Evolutionary conservation across 305 asterid genomes (phyloP).

Genomic region (Solanum chacoense): DNA sequence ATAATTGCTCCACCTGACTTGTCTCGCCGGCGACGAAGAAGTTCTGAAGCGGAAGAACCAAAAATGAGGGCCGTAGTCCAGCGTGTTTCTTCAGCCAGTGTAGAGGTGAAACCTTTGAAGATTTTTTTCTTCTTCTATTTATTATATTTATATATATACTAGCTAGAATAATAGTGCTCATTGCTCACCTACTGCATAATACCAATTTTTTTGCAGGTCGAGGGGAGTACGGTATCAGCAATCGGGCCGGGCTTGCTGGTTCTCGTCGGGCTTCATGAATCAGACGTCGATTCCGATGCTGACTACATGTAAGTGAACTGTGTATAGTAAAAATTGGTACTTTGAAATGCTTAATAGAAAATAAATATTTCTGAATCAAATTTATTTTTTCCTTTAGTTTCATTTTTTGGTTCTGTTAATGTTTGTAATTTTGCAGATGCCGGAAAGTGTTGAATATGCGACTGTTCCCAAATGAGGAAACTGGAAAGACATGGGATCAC

Average conservation of each 20-base stretch:
- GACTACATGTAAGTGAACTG: constrained; percentile 51
- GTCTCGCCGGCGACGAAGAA: background rate
- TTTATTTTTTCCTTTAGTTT: background rate
- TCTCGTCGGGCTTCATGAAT: constrained; percentile 71
- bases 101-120: constrained; percentile 35
- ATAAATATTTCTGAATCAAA: background rate
- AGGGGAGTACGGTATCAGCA: constrained; percentile 53
- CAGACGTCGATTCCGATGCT: constrained; percentile 63
- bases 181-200: constrained; percentile 13
- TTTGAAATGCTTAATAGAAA: background rate
- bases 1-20: background rate
- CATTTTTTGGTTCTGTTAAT: background rate
- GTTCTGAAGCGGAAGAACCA: background rate
- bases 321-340: background rate
- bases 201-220: constrained; percentile 45
- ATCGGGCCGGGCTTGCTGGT: constrained; percentile 89
- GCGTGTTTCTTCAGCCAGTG: constrained; percentile 86
- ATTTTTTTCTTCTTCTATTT: background rate
- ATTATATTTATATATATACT: background rate
- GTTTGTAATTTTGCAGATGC: constrained; percentile 51
- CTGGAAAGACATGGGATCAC: constrained; percentile 79
- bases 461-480: constrained; percentile 57
- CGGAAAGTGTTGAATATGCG: constrained; percentile 95
- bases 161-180: background rate
- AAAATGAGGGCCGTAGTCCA: constrained; percentile 78